phyloP scores from a whole-genome alignment of 2,329 filamentous ascomycete species.

The Aspergillus fumigatiaffinis region DNA sequence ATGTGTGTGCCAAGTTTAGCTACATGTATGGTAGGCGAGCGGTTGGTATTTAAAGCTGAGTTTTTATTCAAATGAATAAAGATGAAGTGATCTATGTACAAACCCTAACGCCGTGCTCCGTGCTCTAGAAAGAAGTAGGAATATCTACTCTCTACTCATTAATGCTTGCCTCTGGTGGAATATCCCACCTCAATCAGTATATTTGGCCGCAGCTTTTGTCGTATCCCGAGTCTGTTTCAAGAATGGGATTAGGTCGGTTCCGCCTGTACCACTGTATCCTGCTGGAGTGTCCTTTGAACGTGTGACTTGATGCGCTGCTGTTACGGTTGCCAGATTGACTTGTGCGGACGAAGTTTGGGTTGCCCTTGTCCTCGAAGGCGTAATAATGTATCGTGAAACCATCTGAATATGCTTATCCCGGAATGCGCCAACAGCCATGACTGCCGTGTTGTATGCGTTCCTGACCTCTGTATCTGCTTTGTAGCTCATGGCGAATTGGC shows the following conservation, averaged over 20 bases:
- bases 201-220: slow-evolving; percentile 41
- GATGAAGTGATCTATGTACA: neutral
- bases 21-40: neutral
- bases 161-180: neutral
- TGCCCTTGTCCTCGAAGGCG: slow-evolving; percentile 31
- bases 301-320: slow-evolving; percentile 37
- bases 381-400: slow-evolving; percentile 48
- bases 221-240: slow-evolving; percentile 51
- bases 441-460: slow-evolving; percentile 39
- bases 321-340: slow-evolving; percentile 42
- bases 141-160: neutral
- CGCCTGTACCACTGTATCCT: slow-evolving; percentile 49
- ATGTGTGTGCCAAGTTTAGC: neutral
- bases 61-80: neutral
- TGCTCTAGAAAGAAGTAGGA: neutral
- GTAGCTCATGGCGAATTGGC: slow-evolving; percentile 33
- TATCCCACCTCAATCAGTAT: slow-evolving; percentile 11
- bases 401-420: slow-evolving; percentile 47
- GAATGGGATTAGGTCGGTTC: slow-evolving; percentile 52
- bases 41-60: neutral
- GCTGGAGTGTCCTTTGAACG: slow-evolving; percentile 27
- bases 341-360: slow-evolving; percentile 14
- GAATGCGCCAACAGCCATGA: slow-evolving; percentile 39
- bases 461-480: neutral
- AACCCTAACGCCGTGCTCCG: neutral